These are phyloP conservation scores for Spiraea crenata DNA, from an alignment of 331 rosid genomes.

Conservation along the genomic window DNA sequence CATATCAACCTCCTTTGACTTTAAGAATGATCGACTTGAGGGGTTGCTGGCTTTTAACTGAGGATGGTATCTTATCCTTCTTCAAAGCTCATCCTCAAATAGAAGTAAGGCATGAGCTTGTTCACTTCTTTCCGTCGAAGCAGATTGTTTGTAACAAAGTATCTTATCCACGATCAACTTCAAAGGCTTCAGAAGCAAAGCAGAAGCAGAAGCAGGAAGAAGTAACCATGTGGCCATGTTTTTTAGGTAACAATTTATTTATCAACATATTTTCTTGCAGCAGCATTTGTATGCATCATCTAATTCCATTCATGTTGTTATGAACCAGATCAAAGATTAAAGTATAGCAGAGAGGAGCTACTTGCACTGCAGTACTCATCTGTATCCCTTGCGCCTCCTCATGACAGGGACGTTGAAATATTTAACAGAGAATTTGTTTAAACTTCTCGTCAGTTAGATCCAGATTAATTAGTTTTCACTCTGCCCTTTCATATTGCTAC, in stretches of 20 bases:
- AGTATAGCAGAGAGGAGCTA: conserved; percentile 74
- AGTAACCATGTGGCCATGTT: conserved; percentile 35
- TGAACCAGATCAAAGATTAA: conserved; percentile 78
- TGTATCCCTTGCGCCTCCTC: conserved; percentile 28
- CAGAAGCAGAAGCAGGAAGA: conserved; percentile 32
- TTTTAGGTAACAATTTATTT: conserved; percentile 46
- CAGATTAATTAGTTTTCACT: neutral
- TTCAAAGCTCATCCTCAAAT: conserved; percentile 60
- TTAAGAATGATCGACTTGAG: conserved; percentile 61
- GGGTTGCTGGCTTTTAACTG: conserved; percentile 90
- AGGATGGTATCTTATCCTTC: conserved; percentile 49
- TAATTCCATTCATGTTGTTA: conserved; percentile 27
- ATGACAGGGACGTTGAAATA: conserved; percentile 22
- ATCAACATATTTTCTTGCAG: neutral
- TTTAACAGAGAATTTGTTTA: conserved; percentile 22
- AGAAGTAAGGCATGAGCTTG: conserved; percentile 67
- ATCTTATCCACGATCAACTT: conserved; percentile 38
- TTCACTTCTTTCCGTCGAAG: conserved; percentile 31
- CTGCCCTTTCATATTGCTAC: too few relatives aligned
- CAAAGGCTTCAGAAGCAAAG: conserved; percentile 34
- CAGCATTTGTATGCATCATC: conserved; percentile 7
- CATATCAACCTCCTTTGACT: conserved; percentile 52
- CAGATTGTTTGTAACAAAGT: conserved; percentile 31
- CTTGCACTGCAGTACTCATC: conserved; percentile 56
- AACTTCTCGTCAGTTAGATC: neutral